Evolutionary conservation across 129 eudicot genomes (phyloP), one percentile per base, ranked within the genome.

Genomic region (Glebionis coronaria): DNA sequence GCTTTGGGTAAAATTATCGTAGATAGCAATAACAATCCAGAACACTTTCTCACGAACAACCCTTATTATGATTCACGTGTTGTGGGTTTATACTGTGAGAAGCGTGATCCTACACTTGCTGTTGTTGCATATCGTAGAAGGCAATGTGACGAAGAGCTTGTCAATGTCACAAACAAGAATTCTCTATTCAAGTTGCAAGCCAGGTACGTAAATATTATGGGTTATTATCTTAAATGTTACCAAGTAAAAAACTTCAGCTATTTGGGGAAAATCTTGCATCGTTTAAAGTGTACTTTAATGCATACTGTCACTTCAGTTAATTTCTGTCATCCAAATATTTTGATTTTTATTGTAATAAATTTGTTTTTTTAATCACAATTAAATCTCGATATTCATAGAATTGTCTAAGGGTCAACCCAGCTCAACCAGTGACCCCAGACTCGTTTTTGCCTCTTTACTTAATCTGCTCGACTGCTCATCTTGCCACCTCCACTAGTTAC

Each of bases 91-190:
- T 93, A 86, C 73, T 93, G 98, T 86, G 98, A 93, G 82, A 93
- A 93, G 82, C 95, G 97, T 62, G 98, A 93, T 51, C 98, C 98
- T 3, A 93, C 98, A 12, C 97, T 93, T 73, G 98, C 98, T 53
- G 98, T 93, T 65, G 97, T 93, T 18, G 98, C 98, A 15, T 93
- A 93, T 73, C 91, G 98, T 51, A 74, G 98, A 79, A 97, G 98
- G 28, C 96, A 93, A 69, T 88, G 98, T 73, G 98, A 93, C 31
- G 98, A 93, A 70, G 98, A 93, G 71, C 95, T 93, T 67, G 86
- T 93, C 40, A 86, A 88, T 71, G 98, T 93, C 45, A 93, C 98
- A 14, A 93, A 93, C 72, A 93, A 79, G 85, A 93, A 88, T 67
- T 93, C 98, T 63, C 74, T 93, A 67, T 93, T 93, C 76, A 93